Evolutionary conservation across 345 rosid genomes (phyloP), one percentile per base, ranked within the genome.

Genomic region (Luvunga scandens): DNA sequence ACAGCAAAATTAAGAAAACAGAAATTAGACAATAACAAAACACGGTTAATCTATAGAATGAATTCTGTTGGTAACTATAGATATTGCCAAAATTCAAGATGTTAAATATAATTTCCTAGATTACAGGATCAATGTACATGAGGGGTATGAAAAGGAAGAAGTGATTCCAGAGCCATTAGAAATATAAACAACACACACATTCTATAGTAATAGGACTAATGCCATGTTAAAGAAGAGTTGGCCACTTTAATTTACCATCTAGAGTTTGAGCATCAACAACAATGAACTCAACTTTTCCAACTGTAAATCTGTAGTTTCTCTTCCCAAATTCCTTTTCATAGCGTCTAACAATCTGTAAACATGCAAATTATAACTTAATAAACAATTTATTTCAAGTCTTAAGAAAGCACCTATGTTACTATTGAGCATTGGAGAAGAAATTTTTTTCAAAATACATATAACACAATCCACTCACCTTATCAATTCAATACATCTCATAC

Each of bases 241-340:
- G 72, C 30, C 5, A 59, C 67, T 61, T 75, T 78, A 77, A 70
- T 65, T 80, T 82, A 95, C 98, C 98, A 86, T 95, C 99, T 63
- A 90, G 83, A 81, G 83, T 88, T 87, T 91, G 98, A 63, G 98
- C 89, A 83, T 95, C 99, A 45, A 93, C 83, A 38, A 85, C 93
- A 74, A 95, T 78, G 75, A 95, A 91, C 74, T 93, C 97, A 64
- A 91, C 84, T 84, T 85, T 83, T 72, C 98, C 98, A 80, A 84
- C 79, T 34, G 82, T 79, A 82, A 95, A 91, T 61, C 65, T 81
- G 38, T 78, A 83, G 88, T 92, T 93, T 87, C 92, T 90, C 39
- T 55, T 75, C 56, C 93, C 89, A 79, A 95, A 95, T 75, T 56
- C 86, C 27, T 84, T 82, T 78, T 88, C 94, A 67, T 93, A 93